These are phyloP conservation scores for Suaeda aralocaspica DNA, from an alignment of 148 eudicot genomes.

Conservation along the genomic window DNA sequence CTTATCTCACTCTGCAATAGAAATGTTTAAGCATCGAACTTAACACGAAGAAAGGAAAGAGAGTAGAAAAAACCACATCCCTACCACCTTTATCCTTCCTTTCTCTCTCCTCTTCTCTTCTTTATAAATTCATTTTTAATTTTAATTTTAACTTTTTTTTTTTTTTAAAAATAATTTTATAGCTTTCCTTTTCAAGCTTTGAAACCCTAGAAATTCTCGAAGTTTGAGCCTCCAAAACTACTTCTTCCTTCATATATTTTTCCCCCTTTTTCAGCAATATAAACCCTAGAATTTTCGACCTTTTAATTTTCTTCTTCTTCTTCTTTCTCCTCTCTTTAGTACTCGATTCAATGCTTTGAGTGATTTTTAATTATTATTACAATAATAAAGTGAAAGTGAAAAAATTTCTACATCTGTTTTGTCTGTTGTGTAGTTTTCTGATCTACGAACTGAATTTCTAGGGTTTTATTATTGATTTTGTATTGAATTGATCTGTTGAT, in stretches of 20 bases:
- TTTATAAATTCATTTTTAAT: neutral
- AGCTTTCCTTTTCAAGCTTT: conserved; percentile 25
- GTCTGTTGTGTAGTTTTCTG: neutral
- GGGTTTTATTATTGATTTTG: no score
- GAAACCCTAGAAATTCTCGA: conserved; percentile 53
- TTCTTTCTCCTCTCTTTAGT: neutral
- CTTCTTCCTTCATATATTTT: neutral
- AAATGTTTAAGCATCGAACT: conserved; percentile 43
- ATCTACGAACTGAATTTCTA: neutral
- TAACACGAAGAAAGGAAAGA: conserved; percentile 25
- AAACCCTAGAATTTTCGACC: conserved; percentile 17
- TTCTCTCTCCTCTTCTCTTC: conserved; percentile 15
- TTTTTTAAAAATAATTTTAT: neutral
- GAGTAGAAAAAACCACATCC: neutral
- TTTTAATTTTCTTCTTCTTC: neutral
- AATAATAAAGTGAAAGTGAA: no score
- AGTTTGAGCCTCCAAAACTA: conserved; percentile 4
- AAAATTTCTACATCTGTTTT: neutral
- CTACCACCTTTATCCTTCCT: conserved; percentile 21
- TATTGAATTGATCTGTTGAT: conserved; percentile 11
- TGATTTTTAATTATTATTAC: neutral
- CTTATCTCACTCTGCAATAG: conserved; percentile 37
- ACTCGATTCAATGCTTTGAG: conserved; percentile 10
- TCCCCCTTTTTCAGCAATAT: neutral
- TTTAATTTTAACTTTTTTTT: neutral